Evolutionary conservation across 768 basidiomycete genomes (phyloP).

Genomic region (Auricularia sp.): DNA sequence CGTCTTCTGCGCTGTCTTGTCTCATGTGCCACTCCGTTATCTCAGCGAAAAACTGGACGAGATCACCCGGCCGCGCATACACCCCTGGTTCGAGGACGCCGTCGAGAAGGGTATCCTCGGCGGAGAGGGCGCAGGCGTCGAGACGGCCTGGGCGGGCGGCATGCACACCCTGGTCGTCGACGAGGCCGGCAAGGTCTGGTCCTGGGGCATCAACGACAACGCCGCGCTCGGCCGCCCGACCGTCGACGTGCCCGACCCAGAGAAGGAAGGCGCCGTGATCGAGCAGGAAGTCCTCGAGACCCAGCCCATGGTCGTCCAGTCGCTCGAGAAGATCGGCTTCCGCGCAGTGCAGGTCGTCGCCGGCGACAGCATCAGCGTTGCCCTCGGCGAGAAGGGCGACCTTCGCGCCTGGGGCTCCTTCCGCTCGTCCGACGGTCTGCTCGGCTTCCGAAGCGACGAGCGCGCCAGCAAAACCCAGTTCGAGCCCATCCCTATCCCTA

Average conservation of each 20-base stretch:
- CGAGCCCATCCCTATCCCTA: slow-evolving; percentile 6
- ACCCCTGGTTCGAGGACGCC: not conserved
- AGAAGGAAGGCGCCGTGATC: slow-evolving; percentile 15
- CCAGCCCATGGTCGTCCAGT: slow-evolving; percentile 24
- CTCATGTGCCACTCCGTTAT: not conserved
- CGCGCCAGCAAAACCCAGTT: slow-evolving; percentile 14
- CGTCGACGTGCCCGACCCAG: slow-evolving; percentile 21
- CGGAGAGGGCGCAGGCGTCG: slow-evolving; percentile 24
- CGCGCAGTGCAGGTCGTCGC: slow-evolving; percentile 31
- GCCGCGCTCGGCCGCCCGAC: slow-evolving; percentile 28
- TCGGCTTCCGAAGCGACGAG: slow-evolving; percentile 22
- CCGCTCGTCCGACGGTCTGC: slow-evolving; percentile 24
- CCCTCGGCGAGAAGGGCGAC: slow-evolving; percentile 29
- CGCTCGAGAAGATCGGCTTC: slow-evolving; percentile 29
- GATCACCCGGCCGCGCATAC: not conserved
- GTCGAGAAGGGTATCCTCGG: slow-evolving; percentile 24
- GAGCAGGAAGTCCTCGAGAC: slow-evolving; percentile 28
- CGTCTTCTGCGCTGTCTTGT: not conserved
- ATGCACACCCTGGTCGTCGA: slow-evolving; percentile 40
- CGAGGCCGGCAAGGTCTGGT: slow-evolving; percentile 26
- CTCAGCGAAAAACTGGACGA: not conserved
- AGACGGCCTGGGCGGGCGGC: slow-evolving; percentile 31
- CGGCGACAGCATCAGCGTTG: slow-evolving; percentile 33
- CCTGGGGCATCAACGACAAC: slow-evolving; percentile 25
- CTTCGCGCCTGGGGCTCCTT: slow-evolving; percentile 35